phyloP scores from a whole-genome alignment of 768 basidiomycete genomes.

The Leccinum incarnatum region DNA sequence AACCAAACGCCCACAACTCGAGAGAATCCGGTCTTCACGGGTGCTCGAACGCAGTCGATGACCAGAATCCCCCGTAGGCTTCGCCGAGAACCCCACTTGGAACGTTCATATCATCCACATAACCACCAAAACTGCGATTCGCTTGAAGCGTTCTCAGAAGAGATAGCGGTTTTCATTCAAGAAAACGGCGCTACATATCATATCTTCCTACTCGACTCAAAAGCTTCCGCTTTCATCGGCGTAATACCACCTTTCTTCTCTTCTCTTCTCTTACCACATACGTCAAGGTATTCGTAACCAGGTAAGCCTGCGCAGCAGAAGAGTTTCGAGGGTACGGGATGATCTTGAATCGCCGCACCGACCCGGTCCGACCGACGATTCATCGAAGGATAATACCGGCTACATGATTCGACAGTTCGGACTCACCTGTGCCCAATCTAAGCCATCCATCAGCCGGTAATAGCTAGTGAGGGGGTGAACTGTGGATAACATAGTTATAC shows the following conservation, averaged over 20 bases:
- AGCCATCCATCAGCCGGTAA: not conserved
- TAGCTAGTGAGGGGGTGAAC: no score
- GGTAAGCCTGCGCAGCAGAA: not conserved
- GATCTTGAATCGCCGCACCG: not conserved
- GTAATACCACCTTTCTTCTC: not conserved
- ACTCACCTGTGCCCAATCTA: not conserved
- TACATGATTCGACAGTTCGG: not conserved
- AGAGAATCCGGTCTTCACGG: conserved; percentile 17
- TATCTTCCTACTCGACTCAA: not conserved
- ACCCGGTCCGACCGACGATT: not conserved
- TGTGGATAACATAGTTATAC: no score
- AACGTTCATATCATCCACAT: no score
- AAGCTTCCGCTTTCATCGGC: not conserved
- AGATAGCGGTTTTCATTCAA: not conserved
- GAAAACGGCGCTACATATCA: not conserved
- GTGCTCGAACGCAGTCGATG: no score
- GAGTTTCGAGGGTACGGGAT: not conserved
- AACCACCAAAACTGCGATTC: no score
- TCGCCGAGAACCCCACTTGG: no score
- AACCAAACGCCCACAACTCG: not conserved
- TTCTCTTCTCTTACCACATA: not conserved
- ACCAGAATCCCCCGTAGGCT: no score
- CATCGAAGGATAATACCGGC: not conserved
- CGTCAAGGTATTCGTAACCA: not conserved
- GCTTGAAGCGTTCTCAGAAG: not conserved